These are phyloP conservation scores for Aureococcus anophagefferens DNA, from an alignment of 108 stramenopile species.

Conservation along the genomic window DNA sequence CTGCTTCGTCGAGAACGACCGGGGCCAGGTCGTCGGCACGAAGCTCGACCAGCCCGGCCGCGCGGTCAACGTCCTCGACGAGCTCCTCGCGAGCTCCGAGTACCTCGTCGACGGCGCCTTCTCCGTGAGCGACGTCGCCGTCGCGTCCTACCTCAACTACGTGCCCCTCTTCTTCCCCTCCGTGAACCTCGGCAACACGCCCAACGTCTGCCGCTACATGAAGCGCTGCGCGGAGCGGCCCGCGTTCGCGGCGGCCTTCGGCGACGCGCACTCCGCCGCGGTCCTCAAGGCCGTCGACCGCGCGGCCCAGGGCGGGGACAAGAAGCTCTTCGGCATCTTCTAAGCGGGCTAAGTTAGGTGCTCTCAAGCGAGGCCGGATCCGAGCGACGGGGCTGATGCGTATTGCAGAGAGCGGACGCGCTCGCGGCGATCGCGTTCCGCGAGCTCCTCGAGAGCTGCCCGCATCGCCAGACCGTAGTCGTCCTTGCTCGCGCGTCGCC, in stretches of 20 bases:
- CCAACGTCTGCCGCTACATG: constrained; percentile 66
- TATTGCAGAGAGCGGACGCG: too few species aligned
- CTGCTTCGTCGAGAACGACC: constrained; percentile 70
- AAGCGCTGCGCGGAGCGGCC: constrained; percentile 53
- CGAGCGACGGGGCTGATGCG: too few species aligned
- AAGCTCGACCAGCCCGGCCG: constrained; percentile 55
- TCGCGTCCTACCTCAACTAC: constrained; percentile 66
- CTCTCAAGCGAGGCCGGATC: too few species aligned
- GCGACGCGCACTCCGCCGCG: constrained; percentile 41
- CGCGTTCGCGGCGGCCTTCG: constrained; percentile 65
- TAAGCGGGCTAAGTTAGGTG: constrained; percentile 16
- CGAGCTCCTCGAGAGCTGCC: too few species aligned
- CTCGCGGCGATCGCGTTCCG: too few species aligned
- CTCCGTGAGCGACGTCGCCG: constrained; percentile 69
- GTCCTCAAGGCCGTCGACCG: constrained; percentile 42
- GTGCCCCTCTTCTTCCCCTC: constrained; percentile 71
- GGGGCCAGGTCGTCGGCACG: constrained; percentile 71
- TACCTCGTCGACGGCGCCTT: constrained; percentile 55
- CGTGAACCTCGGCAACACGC: constrained; percentile 55
- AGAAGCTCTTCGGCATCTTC: constrained; percentile 68
- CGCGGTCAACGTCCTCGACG: constrained; percentile 53
- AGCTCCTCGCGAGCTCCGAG: constrained; percentile 38
- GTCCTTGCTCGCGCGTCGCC: too few species aligned
- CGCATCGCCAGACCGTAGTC: too few species aligned
- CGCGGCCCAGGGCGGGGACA: constrained; percentile 17